Conservation (phyloP, 2,329 filamentous ascomycete genomes). For the Tolypocladium paradoxum region DNA sequence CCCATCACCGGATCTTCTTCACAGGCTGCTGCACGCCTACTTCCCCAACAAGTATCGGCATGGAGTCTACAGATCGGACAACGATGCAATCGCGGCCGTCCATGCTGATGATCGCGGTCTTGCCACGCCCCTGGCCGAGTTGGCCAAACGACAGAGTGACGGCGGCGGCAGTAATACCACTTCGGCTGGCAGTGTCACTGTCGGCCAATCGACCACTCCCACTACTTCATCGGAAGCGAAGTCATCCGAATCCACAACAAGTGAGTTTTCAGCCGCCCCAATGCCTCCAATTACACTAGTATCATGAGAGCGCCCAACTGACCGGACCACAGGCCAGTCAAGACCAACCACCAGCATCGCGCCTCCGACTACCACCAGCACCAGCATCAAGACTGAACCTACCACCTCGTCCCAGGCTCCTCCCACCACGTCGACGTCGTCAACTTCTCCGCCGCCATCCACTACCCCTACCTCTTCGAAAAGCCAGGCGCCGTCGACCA, state of each 20-base stretch:
- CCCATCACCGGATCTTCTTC: slow-evolving; percentile 48
- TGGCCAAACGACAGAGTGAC: slow-evolving; percentile 50
- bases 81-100: slow-evolving; percentile 51
- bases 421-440: slow-evolving; percentile 2
- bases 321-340: background rate
- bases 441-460: slow-evolving; percentile 3
- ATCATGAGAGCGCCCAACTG: background rate
- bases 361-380: slow-evolving; percentile 5
- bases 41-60: slow-evolving; percentile 54
- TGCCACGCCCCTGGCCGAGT: slow-evolving; percentile 50
- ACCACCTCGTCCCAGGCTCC: slow-evolving; percentile 4
- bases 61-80: slow-evolving; percentile 56
- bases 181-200: slow-evolving; percentile 1
- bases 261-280: background rate
- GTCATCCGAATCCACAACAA: background rate
- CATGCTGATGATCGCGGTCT: slow-evolving; percentile 50
- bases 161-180: slow-evolving; percentile 18
- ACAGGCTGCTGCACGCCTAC: slow-evolving; percentile 54
- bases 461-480: slow-evolving; percentile 4
- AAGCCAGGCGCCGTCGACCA: slow-evolving; percentile 3
- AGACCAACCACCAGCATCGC: background rate
- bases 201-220: background rate
- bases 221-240: background rate
- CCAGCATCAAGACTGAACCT: background rate
- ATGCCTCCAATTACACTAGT: background rate